phyloP scores from a whole-genome alignment of 352 stramenopile genomes.

The Pythium volutum region DNA sequence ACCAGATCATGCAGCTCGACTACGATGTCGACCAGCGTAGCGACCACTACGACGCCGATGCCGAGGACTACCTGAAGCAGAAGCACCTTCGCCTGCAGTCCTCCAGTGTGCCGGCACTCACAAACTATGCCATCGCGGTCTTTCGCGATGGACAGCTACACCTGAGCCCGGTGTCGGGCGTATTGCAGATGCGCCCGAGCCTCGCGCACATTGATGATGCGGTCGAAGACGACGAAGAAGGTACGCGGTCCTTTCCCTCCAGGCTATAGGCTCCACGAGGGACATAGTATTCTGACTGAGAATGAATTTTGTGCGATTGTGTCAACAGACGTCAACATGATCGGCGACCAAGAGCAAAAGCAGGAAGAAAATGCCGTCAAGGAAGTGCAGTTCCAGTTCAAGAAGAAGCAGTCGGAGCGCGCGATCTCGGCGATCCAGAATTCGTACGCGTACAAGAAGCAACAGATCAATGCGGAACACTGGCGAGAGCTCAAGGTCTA shows the following conservation, averaged over 20 bases:
- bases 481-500: slow-evolving; percentile 75
- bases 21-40: slow-evolving; percentile 70
- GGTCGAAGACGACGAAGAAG: slow-evolving; percentile 57
- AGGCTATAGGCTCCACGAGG: neutral
- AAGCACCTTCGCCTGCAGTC: slow-evolving; percentile 67
- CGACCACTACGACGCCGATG: slow-evolving; percentile 73
- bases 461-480: slow-evolving; percentile 76
- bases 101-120: slow-evolving; percentile 53
- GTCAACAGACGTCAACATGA: slow-evolving; percentile 41
- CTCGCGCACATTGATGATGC: slow-evolving; percentile 77
- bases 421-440: slow-evolving; percentile 77
- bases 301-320: neutral
- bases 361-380: slow-evolving; percentile 52
- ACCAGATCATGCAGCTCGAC: slow-evolving; percentile 77
- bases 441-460: slow-evolving; percentile 82
- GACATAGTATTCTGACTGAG: neutral
- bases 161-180: slow-evolving; percentile 57
- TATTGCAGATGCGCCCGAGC: slow-evolving; percentile 84
- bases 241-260: neutral
- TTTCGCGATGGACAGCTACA: slow-evolving; percentile 82
- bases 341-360: slow-evolving; percentile 51
- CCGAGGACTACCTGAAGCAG: slow-evolving; percentile 80
- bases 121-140: slow-evolving; percentile 76
- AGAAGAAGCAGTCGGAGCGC: slow-evolving; percentile 83
- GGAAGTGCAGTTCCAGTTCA: slow-evolving; percentile 86